phyloP scores from a whole-genome alignment of 2,329 filamentous ascomycete species.

The Botrytis squamosa region DNA sequence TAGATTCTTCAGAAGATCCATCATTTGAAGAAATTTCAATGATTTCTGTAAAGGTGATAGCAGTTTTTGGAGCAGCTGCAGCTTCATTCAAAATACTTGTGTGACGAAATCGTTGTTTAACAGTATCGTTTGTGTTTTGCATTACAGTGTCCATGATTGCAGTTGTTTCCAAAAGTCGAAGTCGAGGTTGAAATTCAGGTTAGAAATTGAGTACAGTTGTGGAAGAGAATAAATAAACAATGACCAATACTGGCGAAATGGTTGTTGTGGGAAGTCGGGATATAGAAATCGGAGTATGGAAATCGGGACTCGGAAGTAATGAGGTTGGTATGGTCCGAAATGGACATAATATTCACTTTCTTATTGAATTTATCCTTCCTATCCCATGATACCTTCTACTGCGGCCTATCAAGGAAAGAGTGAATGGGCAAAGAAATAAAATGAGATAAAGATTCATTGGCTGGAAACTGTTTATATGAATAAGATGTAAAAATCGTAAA shows the following conservation, averaged over 20 bases:
- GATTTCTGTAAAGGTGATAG: background rate
- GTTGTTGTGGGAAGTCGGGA: background rate
- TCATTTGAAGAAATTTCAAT: slow-evolving; percentile 9
- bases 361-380: background rate
- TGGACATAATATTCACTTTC: background rate
- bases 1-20: background rate
- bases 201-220: background rate
- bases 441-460: background rate
- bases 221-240: background rate
- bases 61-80: background rate
- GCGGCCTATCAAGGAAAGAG: background rate
- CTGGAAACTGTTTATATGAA: background rate
- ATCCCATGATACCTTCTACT: background rate
- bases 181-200: background rate
- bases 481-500: no score
- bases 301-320: background rate
- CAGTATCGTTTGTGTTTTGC: background rate
- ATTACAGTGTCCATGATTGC: slow-evolving; percentile 3
- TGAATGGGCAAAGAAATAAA: background rate
- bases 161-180: background rate
- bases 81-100: background rate
- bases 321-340: background rate
- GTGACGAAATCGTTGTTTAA: background rate
- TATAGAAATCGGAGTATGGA: background rate
- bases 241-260: background rate